Evolutionary conservation across 225 moss, liverwort and hornwort species (phyloP).

Genomic region (Neckera pumila): DNA sequence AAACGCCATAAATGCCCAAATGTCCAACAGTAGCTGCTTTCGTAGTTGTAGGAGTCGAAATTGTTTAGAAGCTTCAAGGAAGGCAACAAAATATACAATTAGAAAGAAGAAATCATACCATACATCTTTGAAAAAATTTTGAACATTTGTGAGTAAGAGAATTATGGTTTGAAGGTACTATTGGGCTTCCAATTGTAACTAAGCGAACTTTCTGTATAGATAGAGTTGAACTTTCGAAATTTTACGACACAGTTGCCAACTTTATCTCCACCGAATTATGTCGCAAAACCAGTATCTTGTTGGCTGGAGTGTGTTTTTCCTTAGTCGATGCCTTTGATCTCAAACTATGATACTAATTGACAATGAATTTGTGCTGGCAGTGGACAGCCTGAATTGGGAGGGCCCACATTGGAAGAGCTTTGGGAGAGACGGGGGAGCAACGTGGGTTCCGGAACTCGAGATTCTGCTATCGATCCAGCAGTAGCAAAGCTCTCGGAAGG

Average conservation of each 20-base stretch:
- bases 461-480: constrained; percentile 55
- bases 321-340: background rate
- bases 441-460: constrained; percentile 48
- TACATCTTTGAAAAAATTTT: background rate
- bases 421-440: constrained; percentile 58
- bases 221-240: background rate
- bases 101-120: background rate
- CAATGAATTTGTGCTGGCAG: constrained; percentile 20
- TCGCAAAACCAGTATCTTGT: background rate
- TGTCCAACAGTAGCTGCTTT: background rate
- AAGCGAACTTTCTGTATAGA: background rate
- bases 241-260: background rate
- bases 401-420: constrained; percentile 43
- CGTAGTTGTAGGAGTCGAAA: background rate
- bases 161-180: background rate
- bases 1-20: no score
- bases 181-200: background rate
- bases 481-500: constrained; percentile 65
- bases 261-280: background rate
- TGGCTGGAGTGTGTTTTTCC: background rate
- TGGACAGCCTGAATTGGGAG: constrained; percentile 46
- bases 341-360: background rate
- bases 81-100: background rate
- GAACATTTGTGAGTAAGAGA: background rate
- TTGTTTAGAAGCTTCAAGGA: background rate